Evolutionary conservation across 2,329 filamentous ascomycete genomes (phyloP), one percentile per base, ranked within the genome.

Genomic region (Colletotrichum gigasporum): DNA sequence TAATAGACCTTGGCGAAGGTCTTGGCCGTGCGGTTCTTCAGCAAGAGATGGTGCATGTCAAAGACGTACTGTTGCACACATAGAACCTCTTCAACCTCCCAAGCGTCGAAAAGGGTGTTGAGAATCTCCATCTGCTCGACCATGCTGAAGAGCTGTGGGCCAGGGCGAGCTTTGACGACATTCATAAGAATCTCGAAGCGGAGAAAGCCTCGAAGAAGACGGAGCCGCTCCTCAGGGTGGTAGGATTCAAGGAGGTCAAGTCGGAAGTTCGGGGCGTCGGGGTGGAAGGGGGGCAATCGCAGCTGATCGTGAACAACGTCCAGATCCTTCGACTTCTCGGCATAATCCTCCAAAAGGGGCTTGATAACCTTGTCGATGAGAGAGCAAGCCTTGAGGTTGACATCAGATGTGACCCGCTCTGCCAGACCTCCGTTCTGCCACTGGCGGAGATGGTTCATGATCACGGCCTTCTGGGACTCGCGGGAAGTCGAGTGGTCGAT

Each of bases 51-150:
- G 16, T 54, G 37, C 8, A 44, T n/a, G 18, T 42, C 37, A 12
- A 14, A 16, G 37, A 47, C 16, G 30, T 60, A 60, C 20, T 54
- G 12, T 3, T 30, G 51, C 4, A 54, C 57, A 22, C 48, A 54
- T 14, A 47, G 30, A 5, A 60, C 11, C 22, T 60, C 57, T 24
- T 60, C 57, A 12, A 55, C n/a, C 48, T 60, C 57, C 50, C 51
- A 54, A 8, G 39, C 16, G 16, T 60, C 39, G 8, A 55, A 60
- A 6, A 20, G 14, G 8, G 16, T 6, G 3, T 3, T 2, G n/a
- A 60, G 32, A 7, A 60, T 30, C 14, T 2, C 3, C 5, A 20
- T 7, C 30, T 54, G 57, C 22, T 44, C 11, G 26, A 14, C 3
- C n/a, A 54, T 9, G 24, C 5, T 22, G 14, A 7, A 55, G 39